Percentiles rank a stretch among this genome's conserved stretches.
Conservation (phyloP, 2,329 filamentous ascomycete genomes). For the Fusarium protoensiforme region DNA sequence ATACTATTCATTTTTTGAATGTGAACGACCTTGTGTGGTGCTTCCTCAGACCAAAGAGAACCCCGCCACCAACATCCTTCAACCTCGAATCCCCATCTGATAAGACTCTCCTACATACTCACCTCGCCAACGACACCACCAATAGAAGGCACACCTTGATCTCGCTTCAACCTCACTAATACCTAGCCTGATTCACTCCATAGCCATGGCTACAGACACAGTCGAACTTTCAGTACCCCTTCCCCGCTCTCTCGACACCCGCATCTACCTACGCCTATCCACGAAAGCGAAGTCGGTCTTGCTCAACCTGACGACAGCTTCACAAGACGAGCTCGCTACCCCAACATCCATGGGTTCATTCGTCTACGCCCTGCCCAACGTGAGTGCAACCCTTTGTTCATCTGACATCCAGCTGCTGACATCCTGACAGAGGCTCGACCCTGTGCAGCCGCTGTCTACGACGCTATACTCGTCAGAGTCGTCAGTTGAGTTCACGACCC, state of each 20-base stretch:
- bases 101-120: neutral
- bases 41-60: neutral
- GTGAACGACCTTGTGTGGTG: neutral
- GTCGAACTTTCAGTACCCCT: conserved; percentile 68
- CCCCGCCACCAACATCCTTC: neutral
- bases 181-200: neutral
- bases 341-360: conserved; percentile 81
- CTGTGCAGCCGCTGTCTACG: conserved; percentile 77
- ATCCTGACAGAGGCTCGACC: conserved; percentile 59
- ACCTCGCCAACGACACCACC: neutral
- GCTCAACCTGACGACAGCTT: conserved; percentile 70
- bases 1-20: neutral
- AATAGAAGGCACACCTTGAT: neutral
- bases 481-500: conserved; percentile 86
- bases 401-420: conserved; percentile 19
- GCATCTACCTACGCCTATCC: conserved; percentile 70
- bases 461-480: conserved; percentile 80
- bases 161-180: neutral
- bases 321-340: conserved; percentile 61
- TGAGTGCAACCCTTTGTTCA: conserved; percentile 54
- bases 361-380: conserved; percentile 93
- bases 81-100: neutral
- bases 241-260: conserved; percentile 69
- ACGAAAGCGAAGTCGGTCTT: conserved; percentile 67
- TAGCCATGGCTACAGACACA: conserved; percentile 41